phyloP scores from a whole-genome alignment of 2,329 filamentous ascomycete genomes.

The Sporothrix protearum region DNA sequence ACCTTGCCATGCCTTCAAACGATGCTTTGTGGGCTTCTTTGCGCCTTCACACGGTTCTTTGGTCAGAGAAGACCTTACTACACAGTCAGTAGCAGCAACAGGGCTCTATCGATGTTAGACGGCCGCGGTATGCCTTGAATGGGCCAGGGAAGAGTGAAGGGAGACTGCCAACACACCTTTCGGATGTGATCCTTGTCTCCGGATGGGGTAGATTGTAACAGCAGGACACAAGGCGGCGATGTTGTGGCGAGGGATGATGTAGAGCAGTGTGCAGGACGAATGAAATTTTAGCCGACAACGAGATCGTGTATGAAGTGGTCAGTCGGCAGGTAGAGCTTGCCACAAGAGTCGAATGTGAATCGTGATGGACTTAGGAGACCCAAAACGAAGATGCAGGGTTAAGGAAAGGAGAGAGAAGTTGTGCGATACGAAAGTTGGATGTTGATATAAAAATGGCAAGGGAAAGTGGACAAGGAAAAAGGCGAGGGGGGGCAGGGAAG shows the following conservation, averaged over 20 bases:
- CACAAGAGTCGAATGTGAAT: not conserved
- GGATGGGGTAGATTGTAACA: not conserved
- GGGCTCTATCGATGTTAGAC: not conserved
- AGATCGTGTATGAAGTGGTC: not conserved
- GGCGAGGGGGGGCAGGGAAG: not conserved
- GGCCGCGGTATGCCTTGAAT: not conserved
- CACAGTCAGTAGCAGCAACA: not conserved
- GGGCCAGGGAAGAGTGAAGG: not conserved
- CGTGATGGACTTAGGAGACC: not conserved
- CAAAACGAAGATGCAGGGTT: not conserved
- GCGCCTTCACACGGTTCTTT: not conserved
- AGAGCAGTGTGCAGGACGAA: not conserved
- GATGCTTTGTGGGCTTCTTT: not conserved
- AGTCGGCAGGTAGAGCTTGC: not conserved
- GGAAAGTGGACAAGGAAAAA: not conserved
- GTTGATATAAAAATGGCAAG: not conserved
- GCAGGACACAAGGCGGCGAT: not conserved
- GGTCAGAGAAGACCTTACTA: not conserved
- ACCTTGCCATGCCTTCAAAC: not conserved
- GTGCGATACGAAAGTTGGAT: not conserved
- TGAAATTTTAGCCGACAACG: not conserved
- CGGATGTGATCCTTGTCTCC: not conserved
- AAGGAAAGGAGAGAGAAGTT: not conserved
- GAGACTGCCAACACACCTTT: not conserved
- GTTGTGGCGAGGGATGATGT: not conserved